Conservation (phyloP, 768 basidiomycete genomes). For the Rhodotorula kratochvilovae region DNA sequence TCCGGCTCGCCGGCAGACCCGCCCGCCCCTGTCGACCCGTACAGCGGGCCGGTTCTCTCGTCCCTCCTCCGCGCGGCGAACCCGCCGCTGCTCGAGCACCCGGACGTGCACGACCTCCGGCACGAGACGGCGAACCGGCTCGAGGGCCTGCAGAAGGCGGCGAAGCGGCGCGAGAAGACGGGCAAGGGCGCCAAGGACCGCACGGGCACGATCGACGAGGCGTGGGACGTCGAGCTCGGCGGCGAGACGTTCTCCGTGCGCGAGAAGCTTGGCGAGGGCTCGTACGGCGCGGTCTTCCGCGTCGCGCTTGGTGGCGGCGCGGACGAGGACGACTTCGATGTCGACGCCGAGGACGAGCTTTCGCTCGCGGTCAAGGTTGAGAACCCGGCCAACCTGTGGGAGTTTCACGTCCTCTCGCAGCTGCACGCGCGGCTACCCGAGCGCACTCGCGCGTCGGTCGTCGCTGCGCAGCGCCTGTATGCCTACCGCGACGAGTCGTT, state of each 20-base stretch:
- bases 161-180: constrained; percentile 49
- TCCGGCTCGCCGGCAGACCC: background rate
- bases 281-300: constrained; percentile 88
- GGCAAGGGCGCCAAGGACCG: constrained; percentile 38
- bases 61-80: constrained; percentile 57
- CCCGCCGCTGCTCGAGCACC: constrained; percentile 51
- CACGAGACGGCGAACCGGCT: constrained; percentile 54
- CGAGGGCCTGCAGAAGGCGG: constrained; percentile 67
- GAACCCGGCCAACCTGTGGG: constrained; percentile 83
- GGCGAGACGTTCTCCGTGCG: constrained; percentile 64
- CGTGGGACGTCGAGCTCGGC: constrained; percentile 61
- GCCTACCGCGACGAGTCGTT: constrained; percentile 83
- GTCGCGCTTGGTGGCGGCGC: constrained; percentile 47
- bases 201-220: constrained; percentile 41
- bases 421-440: constrained; percentile 66
- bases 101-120: constrained; percentile 47
- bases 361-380: constrained; percentile 86
- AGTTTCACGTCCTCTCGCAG: constrained; percentile 76
- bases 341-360: constrained; percentile 57
- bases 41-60: constrained; percentile 62
- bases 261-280: constrained; percentile 92
- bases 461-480: constrained; percentile 73
- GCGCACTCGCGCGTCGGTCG: constrained; percentile 61
- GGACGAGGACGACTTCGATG: constrained; percentile 51
- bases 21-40: constrained; percentile 53